Conservation (phyloP, 371 early-diverging fungal species). For the Coelomomyces lativittatus region DNA sequence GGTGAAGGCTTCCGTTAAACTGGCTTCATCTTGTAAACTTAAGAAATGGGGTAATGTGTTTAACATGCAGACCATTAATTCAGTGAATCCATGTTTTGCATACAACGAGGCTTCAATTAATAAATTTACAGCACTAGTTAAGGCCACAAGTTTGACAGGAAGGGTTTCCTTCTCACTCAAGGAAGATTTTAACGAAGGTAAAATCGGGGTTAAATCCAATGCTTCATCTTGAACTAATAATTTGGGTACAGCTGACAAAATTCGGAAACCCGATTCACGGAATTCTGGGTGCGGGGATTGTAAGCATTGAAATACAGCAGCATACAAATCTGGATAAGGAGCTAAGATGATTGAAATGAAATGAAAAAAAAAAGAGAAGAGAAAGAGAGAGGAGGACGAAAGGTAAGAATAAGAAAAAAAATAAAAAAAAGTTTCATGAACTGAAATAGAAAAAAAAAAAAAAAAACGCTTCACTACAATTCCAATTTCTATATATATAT, state of each 20-base stretch:
- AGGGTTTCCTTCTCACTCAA: conserved; percentile 17
- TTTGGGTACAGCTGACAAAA: conserved; percentile 61
- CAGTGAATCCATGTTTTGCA: conserved; percentile 27
- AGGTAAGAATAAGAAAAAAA: conserved; percentile 13
- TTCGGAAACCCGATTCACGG: conserved; percentile 71
- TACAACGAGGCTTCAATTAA: conserved; percentile 46
- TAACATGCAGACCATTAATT: conserved; percentile 64
- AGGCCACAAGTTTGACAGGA: conserved; percentile 63
- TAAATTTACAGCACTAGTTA: conserved; percentile 67
- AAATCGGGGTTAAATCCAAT: conserved; percentile 18
- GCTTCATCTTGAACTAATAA: conserved; percentile 14
- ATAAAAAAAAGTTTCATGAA: too few species aligned
- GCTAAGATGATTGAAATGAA: too few species aligned
- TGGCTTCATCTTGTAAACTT: conserved; percentile 43
- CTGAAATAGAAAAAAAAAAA: too few species aligned
- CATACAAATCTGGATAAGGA: conserved; percentile 60
- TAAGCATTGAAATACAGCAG: conserved; percentile 57
- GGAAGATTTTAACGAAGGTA: conserved; percentile 47
- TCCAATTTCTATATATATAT: too few species aligned
- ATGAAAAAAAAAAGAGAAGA: too few species aligned
- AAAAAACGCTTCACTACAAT: too few species aligned
- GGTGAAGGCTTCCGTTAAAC: conserved; percentile 52
- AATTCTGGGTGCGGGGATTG: conserved; percentile 52
- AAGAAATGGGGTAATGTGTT: conserved; percentile 39
- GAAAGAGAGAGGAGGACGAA: too few species aligned